These are phyloP conservation scores for Psilocybe sp. DNA, from an alignment of 768 basidiomycete species.

Conservation along the genomic window DNA sequence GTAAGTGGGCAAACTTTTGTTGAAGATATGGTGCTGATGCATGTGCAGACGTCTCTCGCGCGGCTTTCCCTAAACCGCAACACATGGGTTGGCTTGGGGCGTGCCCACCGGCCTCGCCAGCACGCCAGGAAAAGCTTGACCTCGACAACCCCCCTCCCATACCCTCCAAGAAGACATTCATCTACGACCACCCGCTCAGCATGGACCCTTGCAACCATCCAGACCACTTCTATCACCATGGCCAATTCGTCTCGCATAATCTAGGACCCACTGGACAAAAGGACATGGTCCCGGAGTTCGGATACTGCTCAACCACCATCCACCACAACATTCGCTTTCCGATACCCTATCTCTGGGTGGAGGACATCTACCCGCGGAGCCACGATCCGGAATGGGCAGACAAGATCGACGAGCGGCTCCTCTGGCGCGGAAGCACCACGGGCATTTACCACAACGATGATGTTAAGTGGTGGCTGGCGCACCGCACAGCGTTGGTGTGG, in stretches of 20 bases:
- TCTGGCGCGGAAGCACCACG: constrained; percentile 77
- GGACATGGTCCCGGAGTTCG: constrained; percentile 49
- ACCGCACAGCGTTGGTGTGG: constrained; percentile 46
- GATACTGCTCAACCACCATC: constrained; percentile 44
- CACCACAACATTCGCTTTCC: constrained; percentile 58
- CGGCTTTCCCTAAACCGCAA: constrained; percentile 31
- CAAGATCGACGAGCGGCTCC: constrained; percentile 57
- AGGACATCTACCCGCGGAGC: constrained; percentile 33
- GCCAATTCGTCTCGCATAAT: constrained; percentile 48
- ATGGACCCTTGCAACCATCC: constrained; percentile 54
- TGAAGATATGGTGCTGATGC: neutral
- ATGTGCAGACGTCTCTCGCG: constrained; percentile 22
- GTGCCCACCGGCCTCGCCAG: constrained; percentile 35
- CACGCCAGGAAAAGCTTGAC: constrained; percentile 30
- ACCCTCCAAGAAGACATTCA: constrained; percentile 40
- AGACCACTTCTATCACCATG: constrained; percentile 43
- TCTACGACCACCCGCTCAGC: constrained; percentile 41
- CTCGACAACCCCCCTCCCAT: constrained; percentile 31
- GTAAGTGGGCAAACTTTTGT: constrained; percentile 15
- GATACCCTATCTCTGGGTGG: constrained; percentile 44
- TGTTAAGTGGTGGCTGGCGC: constrained; percentile 47
- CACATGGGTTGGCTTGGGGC: constrained; percentile 37
- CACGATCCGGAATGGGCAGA: constrained; percentile 65
- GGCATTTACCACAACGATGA: constrained; percentile 47
- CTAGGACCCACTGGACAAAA: constrained; percentile 42